Base-by-base conservation (phyloP, 805 yeast species). In the Candida incommunis region DNA sequence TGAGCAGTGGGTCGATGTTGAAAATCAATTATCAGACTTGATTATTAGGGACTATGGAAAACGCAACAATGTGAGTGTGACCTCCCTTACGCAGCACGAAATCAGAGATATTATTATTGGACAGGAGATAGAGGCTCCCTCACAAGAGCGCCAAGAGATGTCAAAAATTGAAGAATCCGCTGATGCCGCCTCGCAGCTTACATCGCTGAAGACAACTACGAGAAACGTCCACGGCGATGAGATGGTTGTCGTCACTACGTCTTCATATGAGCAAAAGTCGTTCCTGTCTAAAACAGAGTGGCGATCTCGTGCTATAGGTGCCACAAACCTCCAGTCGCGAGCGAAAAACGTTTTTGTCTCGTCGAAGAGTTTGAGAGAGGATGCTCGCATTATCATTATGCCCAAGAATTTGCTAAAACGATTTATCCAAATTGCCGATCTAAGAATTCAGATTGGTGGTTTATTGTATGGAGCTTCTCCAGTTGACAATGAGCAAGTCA, bases 191-290 rank as follows among this genome's bases (percentile, higher is more conserved):
- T 50, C 52, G 22, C 80, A 82, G 51, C 64, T 80, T 25, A 75
- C 87, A 0, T 92, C 94, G 0, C 71, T 80, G 53, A 87, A 85
- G 54, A 78, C 94, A 0, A 81, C 79, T 46, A 82, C 94, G 0
- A 78, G 79, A 22, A 92, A 86, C 57, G 95, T 84, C 2, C 96
- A 88, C 56, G 99, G 99, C 26, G 98, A 92, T 58, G 94, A 88
- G 54, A 90, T 92, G 55, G 81, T 83, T 37, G 90, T 95, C 0
- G 95, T 90, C 24, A 87, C 97, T 0, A 87, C 97, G 0, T 78
- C 88, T 16, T 77, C 77, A 50, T 88, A 83, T 58, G 98, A 87
- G 59, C 92, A 85, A 55, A 80, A 78, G 64, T 65, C 80, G 15
- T 92, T 92, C 59, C 70, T 80, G 41, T 84, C 96, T 1, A 80